Conservation (phyloP, 2,329 filamentous ascomycete genomes). For the Hortaea werneckii region DNA sequence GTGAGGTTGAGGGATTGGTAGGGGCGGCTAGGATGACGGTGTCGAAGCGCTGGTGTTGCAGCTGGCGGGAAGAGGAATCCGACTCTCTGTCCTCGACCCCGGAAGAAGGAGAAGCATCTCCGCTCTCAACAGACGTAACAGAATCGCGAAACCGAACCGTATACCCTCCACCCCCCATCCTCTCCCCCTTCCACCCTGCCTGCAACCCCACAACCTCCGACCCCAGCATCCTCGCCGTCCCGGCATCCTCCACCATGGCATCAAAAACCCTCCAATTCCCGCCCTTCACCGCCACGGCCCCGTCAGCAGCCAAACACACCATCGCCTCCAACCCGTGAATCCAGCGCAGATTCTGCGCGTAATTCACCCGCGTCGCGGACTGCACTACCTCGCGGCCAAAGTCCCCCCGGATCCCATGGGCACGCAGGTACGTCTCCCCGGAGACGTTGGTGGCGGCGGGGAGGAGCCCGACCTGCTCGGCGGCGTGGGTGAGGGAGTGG, state of each 20-base stretch:
- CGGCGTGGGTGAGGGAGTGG: conserved; percentile 58
- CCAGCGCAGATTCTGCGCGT: conserved; percentile 74
- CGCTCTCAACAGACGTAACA: conserved; percentile 3
- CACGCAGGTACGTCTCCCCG: conserved; percentile 60
- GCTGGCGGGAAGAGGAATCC: neutral
- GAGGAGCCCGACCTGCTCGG: conserved; percentile 56
- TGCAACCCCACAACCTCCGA: conserved; percentile 44
- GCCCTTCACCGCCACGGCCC: conserved; percentile 65
- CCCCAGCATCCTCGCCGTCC: conserved; percentile 53
- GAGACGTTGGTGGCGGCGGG: conserved; percentile 54
- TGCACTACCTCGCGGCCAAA: conserved; percentile 81
- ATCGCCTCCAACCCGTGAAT: conserved; percentile 87
- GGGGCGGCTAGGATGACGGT: conserved; percentile 70
- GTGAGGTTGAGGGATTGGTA: conserved; percentile 67
- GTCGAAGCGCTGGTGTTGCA: conserved; percentile 29
- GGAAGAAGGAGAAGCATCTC: conserved; percentile 35
- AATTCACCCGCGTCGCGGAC: conserved; percentile 86
- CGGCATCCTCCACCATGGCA: conserved; percentile 60
- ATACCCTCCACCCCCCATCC: too few relatives aligned
- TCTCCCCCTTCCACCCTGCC: conserved; percentile 36
- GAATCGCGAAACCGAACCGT: too few relatives aligned
- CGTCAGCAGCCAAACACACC: conserved; percentile 83
- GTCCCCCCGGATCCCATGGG: conserved; percentile 53
- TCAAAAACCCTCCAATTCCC: conserved; percentile 95
- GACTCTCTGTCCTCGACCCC: conserved; percentile 18